Conservation (phyloP, 495 filamentous ascomycete species). For the Rhizodiscina lignyota region DNA sequence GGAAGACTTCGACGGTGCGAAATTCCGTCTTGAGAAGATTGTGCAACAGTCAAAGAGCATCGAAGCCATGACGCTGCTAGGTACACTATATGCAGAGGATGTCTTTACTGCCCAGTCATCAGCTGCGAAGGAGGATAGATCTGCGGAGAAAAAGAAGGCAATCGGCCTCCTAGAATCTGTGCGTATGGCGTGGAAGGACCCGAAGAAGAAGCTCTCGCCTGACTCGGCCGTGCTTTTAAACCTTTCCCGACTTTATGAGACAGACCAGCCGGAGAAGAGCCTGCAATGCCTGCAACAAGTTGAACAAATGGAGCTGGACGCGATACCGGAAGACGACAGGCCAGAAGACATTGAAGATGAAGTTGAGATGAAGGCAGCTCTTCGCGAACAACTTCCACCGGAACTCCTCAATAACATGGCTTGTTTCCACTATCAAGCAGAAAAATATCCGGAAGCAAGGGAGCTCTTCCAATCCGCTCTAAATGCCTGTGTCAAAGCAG, state of each 20-base stretch:
- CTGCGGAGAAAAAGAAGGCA: constrained; percentile 63
- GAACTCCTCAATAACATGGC: constrained; percentile 95
- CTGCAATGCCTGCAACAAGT: constrained; percentile 80
- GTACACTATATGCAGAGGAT: constrained; percentile 82
- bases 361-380: constrained; percentile 26
- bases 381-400: constrained; percentile 65
- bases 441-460: constrained; percentile 65
- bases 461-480: constrained; percentile 78
- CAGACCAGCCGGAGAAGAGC: constrained; percentile 69
- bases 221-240: constrained; percentile 87
- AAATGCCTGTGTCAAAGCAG: constrained; percentile 62
- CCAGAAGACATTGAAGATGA: constrained; percentile 45
- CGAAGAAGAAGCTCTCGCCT: constrained; percentile 61
- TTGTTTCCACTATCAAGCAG: constrained; percentile 78
- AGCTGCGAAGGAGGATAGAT: constrained; percentile 73
- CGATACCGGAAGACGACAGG: constrained; percentile 48
- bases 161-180: constrained; percentile 67
- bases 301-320: constrained; percentile 68
- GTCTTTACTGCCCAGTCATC: constrained; percentile 62
- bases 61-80: constrained; percentile 84
- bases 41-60: constrained; percentile 67
- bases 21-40: constrained; percentile 86
- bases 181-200: constrained; percentile 77
- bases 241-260: constrained; percentile 79
- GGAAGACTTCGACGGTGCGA: constrained; percentile 75